Conservation (phyloP, 2,329 filamentous ascomycete genomes). For the Colletotrichum paranaense region DNA sequence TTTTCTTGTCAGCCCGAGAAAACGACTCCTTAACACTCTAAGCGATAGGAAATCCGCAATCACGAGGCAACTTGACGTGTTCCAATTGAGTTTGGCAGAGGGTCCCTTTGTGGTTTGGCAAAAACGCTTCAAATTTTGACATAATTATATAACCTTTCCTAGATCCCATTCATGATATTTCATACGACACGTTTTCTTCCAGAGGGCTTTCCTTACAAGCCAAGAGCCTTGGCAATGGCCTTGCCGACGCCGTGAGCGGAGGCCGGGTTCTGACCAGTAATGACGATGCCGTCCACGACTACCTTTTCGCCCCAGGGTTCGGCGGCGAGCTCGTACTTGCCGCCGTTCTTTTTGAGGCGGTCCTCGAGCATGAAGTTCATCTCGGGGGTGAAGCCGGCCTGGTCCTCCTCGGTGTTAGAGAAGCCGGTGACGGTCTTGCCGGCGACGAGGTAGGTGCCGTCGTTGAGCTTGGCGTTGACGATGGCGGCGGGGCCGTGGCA, state of each 20-base stretch:
- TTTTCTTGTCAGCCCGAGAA: not conserved
- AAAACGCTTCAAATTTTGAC: not conserved
- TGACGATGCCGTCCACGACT: conserved; percentile 62
- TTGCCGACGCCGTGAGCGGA: conserved; percentile 63
- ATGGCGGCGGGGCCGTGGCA: conserved; percentile 77
- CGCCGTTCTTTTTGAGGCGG: conserved; percentile 62
- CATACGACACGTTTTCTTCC: not conserved
- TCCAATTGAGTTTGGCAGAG: not conserved
- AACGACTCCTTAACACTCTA: not conserved
- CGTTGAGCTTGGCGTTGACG: conserved; percentile 63
- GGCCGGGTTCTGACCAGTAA: conserved; percentile 69
- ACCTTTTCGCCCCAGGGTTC: conserved; percentile 59
- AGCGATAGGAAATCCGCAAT: not conserved
- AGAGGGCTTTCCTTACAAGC: conserved; percentile 21
- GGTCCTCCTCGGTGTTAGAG: conserved; percentile 65
- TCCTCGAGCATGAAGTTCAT: conserved; percentile 72
- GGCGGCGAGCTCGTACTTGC: conserved; percentile 65
- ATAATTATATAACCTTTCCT: conserved; percentile 11
- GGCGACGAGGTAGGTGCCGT: conserved; percentile 64
- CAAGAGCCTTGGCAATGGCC: conserved; percentile 60
- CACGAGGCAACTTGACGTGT: not conserved
- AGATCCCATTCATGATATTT: conserved; percentile 7
- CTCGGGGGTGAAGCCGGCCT: conserved; percentile 59
- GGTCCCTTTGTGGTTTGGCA: not conserved
- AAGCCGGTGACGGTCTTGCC: conserved; percentile 72